Evolutionary conservation across 148 eudicot genomes (phyloP), one percentile per base, ranked within the genome.

Genomic region (Chenopodium album): DNA sequence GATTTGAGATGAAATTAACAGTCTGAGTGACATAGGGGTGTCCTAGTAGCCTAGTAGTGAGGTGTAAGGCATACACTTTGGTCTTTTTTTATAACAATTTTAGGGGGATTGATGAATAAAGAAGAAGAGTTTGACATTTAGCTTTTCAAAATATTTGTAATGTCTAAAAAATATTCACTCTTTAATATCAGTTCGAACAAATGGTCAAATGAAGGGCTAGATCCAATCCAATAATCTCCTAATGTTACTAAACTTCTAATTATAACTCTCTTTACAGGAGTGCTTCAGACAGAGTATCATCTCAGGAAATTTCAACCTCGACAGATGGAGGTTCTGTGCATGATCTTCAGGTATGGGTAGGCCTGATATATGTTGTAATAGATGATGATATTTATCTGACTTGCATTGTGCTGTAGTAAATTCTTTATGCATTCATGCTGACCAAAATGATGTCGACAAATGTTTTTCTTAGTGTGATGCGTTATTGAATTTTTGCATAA

Each of bases 281-380:
- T 79, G 85, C 79, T 81, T 56, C 71, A 20, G 92, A 87, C 9
- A 87, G 77, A 78, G 62, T 83, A 23, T 81, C 86, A 48, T 82
- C 92, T 23, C 91, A 80, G 78, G 97, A 83, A 81, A 83, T 69
- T 66, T 82, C 85, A 41, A 89, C 87, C 78, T 81, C 90, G 31
- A 50, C 73, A 48, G 89, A 82, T 84, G 92, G 88, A 84, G 89
- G 91, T 85, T 89, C 97, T 77, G 72, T 71, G 22, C 90, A 81
- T 83, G 95, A 94, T 86, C 83, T 83, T 80, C 95, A 94, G 99
- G 99, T 96, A 88, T 79, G 80, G 12, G 9, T 23, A 60, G 41
- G 83, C 75, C 47, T 44, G 26, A 76, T 31, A 0, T 75, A 68
- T 67, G 54, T 76, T 52, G 47, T 65, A 17, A 37, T 68, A 37